These are phyloP conservation scores for Metschnikowia matae DNA, from an alignment of 805 yeast species.

Conservation along the genomic window DNA sequence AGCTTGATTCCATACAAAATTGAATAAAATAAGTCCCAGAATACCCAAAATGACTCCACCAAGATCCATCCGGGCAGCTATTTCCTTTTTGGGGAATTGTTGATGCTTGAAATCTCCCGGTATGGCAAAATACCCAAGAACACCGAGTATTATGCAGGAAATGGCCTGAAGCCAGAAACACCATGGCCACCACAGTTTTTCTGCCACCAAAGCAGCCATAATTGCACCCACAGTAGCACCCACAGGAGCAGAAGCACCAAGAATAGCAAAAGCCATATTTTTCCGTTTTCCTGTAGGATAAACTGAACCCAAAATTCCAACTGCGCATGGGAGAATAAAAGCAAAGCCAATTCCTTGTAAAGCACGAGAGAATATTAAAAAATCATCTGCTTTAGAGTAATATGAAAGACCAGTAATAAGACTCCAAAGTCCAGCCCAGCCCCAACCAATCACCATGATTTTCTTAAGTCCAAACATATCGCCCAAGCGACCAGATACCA, in stretches of 20 bases:
- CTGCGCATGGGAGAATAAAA: conserved; percentile 52
- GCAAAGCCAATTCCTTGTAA: conserved; percentile 66
- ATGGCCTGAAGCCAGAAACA: conserved; percentile 48
- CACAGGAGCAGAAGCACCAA: conserved; percentile 60
- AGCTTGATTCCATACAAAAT: conserved; percentile 73
- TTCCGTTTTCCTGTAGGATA: conserved; percentile 44
- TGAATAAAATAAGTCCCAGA: conserved; percentile 56
- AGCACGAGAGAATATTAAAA: conserved; percentile 53
- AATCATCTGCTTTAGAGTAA: conserved; percentile 46
- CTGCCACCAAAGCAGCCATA: conserved; percentile 47
- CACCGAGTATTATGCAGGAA: conserved; percentile 28
- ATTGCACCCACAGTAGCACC: conserved; percentile 57
- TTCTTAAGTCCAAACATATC: conserved; percentile 64
- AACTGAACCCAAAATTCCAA: conserved; percentile 50
- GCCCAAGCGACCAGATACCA: conserved; percentile 66
- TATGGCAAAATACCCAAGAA: conserved; percentile 32
- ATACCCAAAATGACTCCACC: conserved; percentile 56
- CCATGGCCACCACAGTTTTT: conserved; percentile 59
- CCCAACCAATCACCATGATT: conserved; percentile 52
- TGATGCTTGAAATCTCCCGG: conserved; percentile 26
- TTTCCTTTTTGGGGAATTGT: conserved; percentile 12
- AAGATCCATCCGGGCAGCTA: conserved; percentile 16
- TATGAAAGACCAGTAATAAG: conserved; percentile 55
- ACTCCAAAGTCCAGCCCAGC: conserved; percentile 54
- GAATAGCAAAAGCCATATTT: conserved; percentile 49